Conservation (phyloP, 2,329 filamentous ascomycete species). For the Trichoderma semiorbis region DNA sequence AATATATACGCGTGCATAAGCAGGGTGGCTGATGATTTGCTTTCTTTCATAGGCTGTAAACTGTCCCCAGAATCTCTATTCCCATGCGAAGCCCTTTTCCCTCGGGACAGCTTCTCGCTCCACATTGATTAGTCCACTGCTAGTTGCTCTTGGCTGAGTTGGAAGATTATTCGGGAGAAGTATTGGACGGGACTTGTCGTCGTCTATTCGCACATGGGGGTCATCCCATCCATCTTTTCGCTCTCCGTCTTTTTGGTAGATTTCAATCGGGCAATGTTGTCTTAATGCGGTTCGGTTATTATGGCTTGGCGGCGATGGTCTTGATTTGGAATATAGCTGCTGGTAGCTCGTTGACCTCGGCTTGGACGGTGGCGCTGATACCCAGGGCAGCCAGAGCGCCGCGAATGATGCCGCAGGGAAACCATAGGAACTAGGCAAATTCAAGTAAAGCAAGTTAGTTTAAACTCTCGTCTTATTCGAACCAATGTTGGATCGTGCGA, state of each 20-base stretch:
- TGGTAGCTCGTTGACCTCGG: conserved; percentile 82
- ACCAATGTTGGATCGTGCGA: not conserved
- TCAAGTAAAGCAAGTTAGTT: conserved; percentile 18
- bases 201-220: not conserved
- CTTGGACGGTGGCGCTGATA: conserved; percentile 86
- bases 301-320: conserved; percentile 58
- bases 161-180: not conserved
- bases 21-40: conserved; percentile 35
- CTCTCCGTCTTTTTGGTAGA: not conserved
- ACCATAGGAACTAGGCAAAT: conserved; percentile 76
- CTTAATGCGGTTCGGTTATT: not conserved
- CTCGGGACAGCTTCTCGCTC: not conserved
- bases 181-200: not conserved
- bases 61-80: conserved; percentile 19
- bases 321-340: conserved; percentile 95
- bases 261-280: not conserved
- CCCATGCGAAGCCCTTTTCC: not conserved
- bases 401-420: conserved; percentile 87
- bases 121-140: not conserved
- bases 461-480: not conserved
- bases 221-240: not conserved
- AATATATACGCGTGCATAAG: conserved; percentile 34
- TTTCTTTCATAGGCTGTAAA: conserved; percentile 38
- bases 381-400: conserved; percentile 91
- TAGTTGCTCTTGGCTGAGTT: not conserved